These are phyloP conservation scores for Manihot esculenta DNA, from an alignment of 441 rosid genomes.

Conservation along the genomic window DNA sequence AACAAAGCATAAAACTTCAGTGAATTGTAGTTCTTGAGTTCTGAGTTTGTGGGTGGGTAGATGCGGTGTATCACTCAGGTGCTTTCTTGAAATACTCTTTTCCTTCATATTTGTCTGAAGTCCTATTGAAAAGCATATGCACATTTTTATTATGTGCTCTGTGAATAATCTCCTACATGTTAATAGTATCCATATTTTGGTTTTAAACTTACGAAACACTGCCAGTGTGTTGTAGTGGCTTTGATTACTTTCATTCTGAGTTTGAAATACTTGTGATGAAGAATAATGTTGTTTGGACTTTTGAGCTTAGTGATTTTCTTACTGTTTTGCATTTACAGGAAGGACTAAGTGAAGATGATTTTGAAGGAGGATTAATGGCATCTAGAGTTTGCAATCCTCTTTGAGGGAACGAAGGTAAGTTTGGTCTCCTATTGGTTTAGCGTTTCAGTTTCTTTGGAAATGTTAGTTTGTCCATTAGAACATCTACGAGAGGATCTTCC, in stretches of 20 bases:
- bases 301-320: neutral
- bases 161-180: neutral
- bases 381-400: neutral
- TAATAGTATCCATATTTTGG: neutral
- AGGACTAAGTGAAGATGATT: slow-evolving; percentile 1
- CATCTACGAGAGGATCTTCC: no score
- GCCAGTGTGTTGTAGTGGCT: neutral
- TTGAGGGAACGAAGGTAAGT: neutral
- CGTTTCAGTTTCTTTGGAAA: no score
- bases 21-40: no score
- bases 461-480: no score
- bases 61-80: no score
- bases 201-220: neutral
- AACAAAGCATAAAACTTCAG: no score
- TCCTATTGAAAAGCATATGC: neutral
- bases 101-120: neutral
- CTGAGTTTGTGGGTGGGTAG: no score
- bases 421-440: no score
- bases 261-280: neutral
- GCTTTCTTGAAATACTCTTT: no score
- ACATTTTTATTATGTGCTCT: neutral
- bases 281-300: neutral
- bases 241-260: neutral
- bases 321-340: neutral
- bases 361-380: no score